phyloP scores from a whole-genome alignment of 495 filamentous ascomycete species.

The Podospora pseudocomata region DNA sequence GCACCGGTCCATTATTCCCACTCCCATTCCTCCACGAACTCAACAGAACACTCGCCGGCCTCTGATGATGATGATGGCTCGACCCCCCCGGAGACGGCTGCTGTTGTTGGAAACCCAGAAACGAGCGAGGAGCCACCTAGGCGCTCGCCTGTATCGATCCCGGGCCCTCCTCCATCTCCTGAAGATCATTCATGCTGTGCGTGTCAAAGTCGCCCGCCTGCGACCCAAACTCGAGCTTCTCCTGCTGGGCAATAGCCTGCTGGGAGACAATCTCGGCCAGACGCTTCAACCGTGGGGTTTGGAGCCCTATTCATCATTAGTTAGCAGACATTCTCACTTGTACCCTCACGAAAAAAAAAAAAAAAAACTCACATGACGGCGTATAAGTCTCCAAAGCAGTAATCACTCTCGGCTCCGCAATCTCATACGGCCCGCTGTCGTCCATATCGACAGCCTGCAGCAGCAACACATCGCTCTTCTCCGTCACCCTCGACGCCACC shows the following conservation, averaged over 20 bases:
- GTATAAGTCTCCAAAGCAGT: conserved; percentile 97
- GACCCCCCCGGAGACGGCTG: not conserved
- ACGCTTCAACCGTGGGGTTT: conserved; percentile 90
- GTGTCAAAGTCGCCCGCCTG: conserved; percentile 41
- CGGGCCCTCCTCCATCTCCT: conserved; percentile 42
- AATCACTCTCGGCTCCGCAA: conserved; percentile 92
- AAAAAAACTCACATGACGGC: conserved; percentile 70
- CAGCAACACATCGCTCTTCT: conserved; percentile 95
- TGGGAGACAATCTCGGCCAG: conserved; percentile 96
- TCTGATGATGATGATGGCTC: not conserved
- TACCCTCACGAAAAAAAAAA: not conserved
- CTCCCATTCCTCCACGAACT: conserved; percentile 21
- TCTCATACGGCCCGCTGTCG: conserved; percentile 98
- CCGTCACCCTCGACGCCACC: conserved; percentile 91
- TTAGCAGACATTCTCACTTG: conserved; percentile 14
- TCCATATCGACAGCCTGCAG: conserved; percentile 97
- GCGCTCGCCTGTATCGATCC: conserved; percentile 29
- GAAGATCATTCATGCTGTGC: conserved; percentile 34
- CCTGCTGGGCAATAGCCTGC: conserved; percentile 90
- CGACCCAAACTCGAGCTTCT: conserved; percentile 61
- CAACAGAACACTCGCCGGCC: conserved; percentile 21
- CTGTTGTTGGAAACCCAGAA: conserved; percentile 3
- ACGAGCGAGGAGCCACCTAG: conserved; percentile 28
- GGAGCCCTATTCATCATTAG: conserved; percentile 61
- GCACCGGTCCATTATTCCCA: not conserved